Evolutionary conservation across 306 rosid genomes (phyloP).

Genomic region (Chamaecrista fasciculata): DNA sequence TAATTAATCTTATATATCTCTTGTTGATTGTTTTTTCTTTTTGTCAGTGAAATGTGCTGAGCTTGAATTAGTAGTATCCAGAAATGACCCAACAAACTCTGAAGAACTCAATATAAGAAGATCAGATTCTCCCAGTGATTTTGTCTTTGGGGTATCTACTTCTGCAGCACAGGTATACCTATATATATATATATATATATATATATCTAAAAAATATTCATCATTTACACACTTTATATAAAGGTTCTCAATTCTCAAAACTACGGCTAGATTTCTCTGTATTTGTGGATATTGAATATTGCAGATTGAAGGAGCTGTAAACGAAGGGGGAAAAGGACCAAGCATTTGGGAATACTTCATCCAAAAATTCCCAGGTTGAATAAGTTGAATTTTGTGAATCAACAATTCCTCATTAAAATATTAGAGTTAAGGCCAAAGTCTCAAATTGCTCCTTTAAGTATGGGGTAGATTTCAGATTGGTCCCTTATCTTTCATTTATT

Average conservation of each 20-base stretch:
- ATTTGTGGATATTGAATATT: no score
- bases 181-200: neutral
- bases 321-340: constrained; percentile 33
- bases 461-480: no score
- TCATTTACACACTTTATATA: no score
- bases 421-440: no score
- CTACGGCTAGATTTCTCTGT: no score
- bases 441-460: no score
- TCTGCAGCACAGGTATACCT: neutral
- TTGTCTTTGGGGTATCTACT: neutral
- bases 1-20: no score
- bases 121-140: neutral
- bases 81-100: neutral
- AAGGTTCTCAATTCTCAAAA: no score
- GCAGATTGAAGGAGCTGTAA: constrained; percentile 31
- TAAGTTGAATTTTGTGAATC: neutral
- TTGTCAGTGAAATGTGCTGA: neutral
- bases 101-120: neutral
- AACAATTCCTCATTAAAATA: no score
- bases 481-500: no score
- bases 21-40: no score
- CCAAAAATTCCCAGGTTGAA: constrained; percentile 1
- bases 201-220: no score
- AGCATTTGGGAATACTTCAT: constrained; percentile 31
- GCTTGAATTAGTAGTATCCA: neutral